These are phyloP conservation scores for Moringa oleifera DNA, from an alignment of 345 rosid genomes.

Conservation along the genomic window DNA sequence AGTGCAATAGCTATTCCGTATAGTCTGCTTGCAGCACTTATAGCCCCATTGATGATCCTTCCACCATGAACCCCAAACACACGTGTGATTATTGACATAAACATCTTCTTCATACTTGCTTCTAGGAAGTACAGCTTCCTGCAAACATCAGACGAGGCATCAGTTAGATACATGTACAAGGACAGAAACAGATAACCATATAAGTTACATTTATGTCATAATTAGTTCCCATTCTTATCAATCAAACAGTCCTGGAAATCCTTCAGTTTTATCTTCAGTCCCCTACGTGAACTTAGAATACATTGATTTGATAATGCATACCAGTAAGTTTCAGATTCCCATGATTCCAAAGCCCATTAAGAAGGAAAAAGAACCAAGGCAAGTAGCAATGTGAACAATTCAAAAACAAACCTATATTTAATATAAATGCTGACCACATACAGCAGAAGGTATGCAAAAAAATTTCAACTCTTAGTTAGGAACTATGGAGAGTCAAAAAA, in stretches of 20 bases:
- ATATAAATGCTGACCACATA: too few species aligned
- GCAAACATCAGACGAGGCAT: neutral
- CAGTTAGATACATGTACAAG: too few species aligned
- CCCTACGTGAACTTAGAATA: too few species aligned
- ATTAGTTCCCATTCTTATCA: too few species aligned
- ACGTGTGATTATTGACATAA: slow-evolving; percentile 53
- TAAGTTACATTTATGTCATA: too few species aligned
- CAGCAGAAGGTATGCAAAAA: too few species aligned
- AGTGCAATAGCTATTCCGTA: slow-evolving; percentile 77
- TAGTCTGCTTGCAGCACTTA: slow-evolving; percentile 68
- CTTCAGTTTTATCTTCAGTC: too few species aligned
- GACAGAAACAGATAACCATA: too few species aligned
- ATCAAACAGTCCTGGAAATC: too few species aligned
- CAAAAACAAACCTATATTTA: neutral
- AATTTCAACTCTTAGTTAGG: too few species aligned
- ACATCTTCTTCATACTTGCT: slow-evolving; percentile 67
- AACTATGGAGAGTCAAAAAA: too few species aligned
- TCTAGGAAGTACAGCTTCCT: slow-evolving; percentile 45
- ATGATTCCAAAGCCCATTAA: neutral
- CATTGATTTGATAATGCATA: too few species aligned
- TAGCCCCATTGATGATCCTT: slow-evolving; percentile 87
- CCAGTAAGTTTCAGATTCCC: neutral
- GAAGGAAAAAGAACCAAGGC: neutral
- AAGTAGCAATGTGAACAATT: neutral
- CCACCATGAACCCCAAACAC: slow-evolving; percentile 96